phyloP scores from a whole-genome alignment of 2,329 filamentous ascomycete genomes.

The Hypoxylon sp. region DNA sequence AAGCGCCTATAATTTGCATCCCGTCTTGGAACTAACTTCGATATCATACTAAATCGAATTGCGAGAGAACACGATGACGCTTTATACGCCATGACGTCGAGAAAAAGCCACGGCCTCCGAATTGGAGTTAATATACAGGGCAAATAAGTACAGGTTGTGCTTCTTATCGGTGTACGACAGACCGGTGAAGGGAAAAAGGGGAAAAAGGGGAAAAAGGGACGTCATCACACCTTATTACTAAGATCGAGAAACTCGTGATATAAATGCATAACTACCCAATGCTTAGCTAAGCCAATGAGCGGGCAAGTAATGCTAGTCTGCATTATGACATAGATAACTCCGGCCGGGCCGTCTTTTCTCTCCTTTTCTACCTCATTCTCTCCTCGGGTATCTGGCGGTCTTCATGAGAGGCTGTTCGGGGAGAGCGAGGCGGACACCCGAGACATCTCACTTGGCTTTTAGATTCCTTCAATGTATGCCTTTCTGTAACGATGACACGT shows the following conservation, averaged over 20 bases:
- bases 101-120: not conserved
- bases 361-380: not conserved
- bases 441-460: slow-evolving; percentile 31
- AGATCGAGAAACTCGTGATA: not conserved
- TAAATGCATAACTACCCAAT: slow-evolving; percentile 26
- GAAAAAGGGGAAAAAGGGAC: slow-evolving; percentile 23
- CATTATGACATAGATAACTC: slow-evolving; percentile 21
- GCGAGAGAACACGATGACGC: not conserved
- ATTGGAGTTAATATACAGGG: slow-evolving; percentile 7
- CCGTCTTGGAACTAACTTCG: not conserved
- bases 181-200: slow-evolving; percentile 12
- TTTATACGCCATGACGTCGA: slow-evolving; percentile 17
- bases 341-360: slow-evolving; percentile 21
- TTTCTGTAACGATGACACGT: slow-evolving; percentile 35
- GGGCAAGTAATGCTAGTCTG: slow-evolving; percentile 18
- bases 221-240: slow-evolving; percentile 29
- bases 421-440: slow-evolving; percentile 34
- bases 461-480: slow-evolving; percentile 5
- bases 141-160: slow-evolving; percentile 6
- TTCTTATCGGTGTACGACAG: slow-evolving; percentile 28
- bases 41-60: slow-evolving; percentile 1
- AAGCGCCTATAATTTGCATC: not conserved
- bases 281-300: slow-evolving; percentile 21
- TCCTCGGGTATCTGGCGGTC: slow-evolving; percentile 7
- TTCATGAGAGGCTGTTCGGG: slow-evolving; percentile 27